Base-by-base conservation (phyloP, 805 yeast species). In the Nakazawaea holstii region DNA sequence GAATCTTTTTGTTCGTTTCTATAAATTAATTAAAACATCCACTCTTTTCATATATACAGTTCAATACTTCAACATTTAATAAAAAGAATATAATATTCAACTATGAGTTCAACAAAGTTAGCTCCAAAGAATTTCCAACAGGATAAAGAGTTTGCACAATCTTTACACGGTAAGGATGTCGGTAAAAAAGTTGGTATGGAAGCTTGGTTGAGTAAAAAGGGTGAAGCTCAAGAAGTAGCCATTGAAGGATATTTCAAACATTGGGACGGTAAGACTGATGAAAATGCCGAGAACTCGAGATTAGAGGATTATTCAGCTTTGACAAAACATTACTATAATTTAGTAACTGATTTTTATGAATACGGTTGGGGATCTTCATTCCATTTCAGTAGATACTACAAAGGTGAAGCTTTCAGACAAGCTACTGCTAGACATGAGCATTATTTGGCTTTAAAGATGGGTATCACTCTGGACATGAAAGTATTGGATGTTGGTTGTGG, bases 361-460 rank as follows among this genome's bases (percentile, higher is more conserved):
- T 92, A 94, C 68, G 99, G 99, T 43, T 94, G 99, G 99, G 99
- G 99, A 55, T 78, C 96, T 14, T 88, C 97, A 13, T 94, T 94
- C 88, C 99, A 94, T 69, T 94, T 94, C 68, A 87, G 95, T 37
- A 82, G 97, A 60, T 94, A 84, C 73, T 92, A 88, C 74, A 76
- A 74, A 63, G 97, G 97, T 53, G 99, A 94, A 72, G 81, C 94
- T 20, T 94, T 94, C 73, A 72, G 79, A 60, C 98, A 92, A 69
- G 95, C 97, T 38, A 82, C 88, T 55, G 98, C 98, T 35, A 84
- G 96, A 74, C 99, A 92, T 68, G 99, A 92, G 73, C 98, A 94
- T 70, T 94, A 79, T 69, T 73, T 92, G 57, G 99, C 99, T 37
- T 72, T 76, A 67, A 84, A 87, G 72, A 90, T 91, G 78, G 86